phyloP scores from a whole-genome alignment of 495 filamentous ascomycete genomes.

The Daldinia bambusicola region DNA sequence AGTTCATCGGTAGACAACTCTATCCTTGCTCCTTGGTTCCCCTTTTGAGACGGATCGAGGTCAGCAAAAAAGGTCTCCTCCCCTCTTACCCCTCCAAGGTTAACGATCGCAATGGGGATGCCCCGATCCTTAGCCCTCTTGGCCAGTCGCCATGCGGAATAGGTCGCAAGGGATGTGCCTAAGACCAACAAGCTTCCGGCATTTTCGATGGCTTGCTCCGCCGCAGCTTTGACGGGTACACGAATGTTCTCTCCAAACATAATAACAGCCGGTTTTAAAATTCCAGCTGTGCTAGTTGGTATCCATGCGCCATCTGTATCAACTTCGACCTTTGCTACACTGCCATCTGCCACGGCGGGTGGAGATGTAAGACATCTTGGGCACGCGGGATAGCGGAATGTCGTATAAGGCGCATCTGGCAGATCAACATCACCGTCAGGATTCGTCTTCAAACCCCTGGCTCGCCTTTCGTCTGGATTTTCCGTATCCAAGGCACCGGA shows the following conservation, averaged over 20 bases:
- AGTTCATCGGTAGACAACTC: conserved; percentile 65
- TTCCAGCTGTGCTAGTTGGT: conserved; percentile 72
- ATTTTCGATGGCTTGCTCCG: conserved; percentile 80
- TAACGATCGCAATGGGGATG: conserved; percentile 87
- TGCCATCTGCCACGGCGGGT: conserved; percentile 68
- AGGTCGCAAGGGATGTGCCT: conserved; percentile 91
- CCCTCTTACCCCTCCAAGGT: conserved; percentile 83
- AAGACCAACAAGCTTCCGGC: conserved; percentile 79
- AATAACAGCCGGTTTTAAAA: conserved; percentile 89
- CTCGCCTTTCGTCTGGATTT: conserved; percentile 73
- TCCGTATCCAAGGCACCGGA: conserved; percentile 81
- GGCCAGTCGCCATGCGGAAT: conserved; percentile 90
- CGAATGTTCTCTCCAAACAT: conserved; percentile 96
- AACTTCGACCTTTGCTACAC: conserved; percentile 67
- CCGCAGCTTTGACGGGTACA: conserved; percentile 71
- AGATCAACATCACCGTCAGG: conserved; percentile 96
- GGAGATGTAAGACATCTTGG: conserved; percentile 78
- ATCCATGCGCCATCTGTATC: conserved; percentile 86
- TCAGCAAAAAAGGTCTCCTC: conserved; percentile 74
- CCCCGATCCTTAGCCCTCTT: conserved; percentile 82
- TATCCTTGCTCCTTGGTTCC: conserved; percentile 60
- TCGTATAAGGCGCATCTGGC: conserved; percentile 85
- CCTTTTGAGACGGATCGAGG: conserved; percentile 57
- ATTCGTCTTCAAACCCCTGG: conserved; percentile 80
- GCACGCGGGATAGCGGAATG: conserved; percentile 92